Evolutionary conservation across 2,329 filamentous ascomycete species (phyloP), one percentile per base, ranked within the genome.

Genomic region (Dactylellina leptospora): DNA sequence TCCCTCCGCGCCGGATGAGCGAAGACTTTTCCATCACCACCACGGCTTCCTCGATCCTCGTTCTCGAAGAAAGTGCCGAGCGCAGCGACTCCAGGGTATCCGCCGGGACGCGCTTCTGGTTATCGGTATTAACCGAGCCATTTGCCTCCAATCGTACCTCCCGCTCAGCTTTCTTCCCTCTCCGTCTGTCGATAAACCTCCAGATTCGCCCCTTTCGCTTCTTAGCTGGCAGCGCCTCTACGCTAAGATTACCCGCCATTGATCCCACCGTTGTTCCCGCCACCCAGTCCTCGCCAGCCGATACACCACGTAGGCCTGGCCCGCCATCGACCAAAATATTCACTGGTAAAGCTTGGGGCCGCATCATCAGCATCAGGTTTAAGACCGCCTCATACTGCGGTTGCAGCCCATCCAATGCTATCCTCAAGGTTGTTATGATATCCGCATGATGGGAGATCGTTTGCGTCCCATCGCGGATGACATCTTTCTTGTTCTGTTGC

Each of bases 21-120:
- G 59, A 63, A 11, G 59, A 63, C 16, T 40, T 63, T 25, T 63
- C 59, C 6, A 62, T 22, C 36, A 27, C 13, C 0, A 55, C 13
- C 16, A 55, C 45, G 2, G 27, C 48, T 8, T 11, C 13, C 16
- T 54, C 27, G 2, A 63, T 13, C 38, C 55, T 28, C 9, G 38
- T 8, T 27, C 27, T 45, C 25, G 36, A 45, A n/a, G n/a, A n/a
- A n/a, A n/a, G n/a, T n/a, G n/a, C n/a, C n/a, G n/a, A n/a, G n/a
- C n/a, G n/a, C n/a, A n/a, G n/a, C n/a, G n/a, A n/a, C n/a, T n/a
- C n/a, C n/a, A n/a, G n/a, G n/a, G n/a, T n/a, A n/a, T n/a, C n/a
- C n/a, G n/a, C n/a, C n/a, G n/a, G n/a, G n/a, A n/a, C n/a, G n/a
- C n/a, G n/a, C n/a, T n/a, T n/a, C 11, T 23, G 25, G 20, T 47